Base-by-base conservation (phyloP, 495 filamentous ascomycete species). In the Patellaria atrata region DNA sequence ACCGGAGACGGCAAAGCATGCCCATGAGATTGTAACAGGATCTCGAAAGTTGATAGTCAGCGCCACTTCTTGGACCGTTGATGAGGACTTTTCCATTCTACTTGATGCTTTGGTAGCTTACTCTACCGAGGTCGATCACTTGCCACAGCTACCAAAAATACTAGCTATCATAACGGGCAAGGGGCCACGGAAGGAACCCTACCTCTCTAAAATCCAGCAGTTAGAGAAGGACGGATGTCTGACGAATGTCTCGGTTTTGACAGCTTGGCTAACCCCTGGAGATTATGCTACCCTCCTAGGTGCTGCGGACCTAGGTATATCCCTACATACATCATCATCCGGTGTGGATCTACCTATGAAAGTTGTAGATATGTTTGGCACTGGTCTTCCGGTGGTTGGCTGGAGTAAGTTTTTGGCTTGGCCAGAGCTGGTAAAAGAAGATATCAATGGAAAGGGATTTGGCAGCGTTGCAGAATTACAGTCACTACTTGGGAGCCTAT, bases 261-360 rank as follows among this genome's bases (percentile, higher is more conserved):
- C 84, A 0, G 75, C 83, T 2, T 99, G 87, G 76, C 64, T 96
- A 5, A 75, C 67, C 22, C 73, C 79, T 5, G 59, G 67, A 18
- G 83, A 93, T 50, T 99, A 99, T 54, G 87, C 89, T 1, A 65
- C 57, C 3, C 67, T 96, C 9, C 66, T 99, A n/a, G 83, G 75
- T 18, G 77, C 76, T 27, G 87, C 89, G 12, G 89, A 94, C 38
- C 55, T 96, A 8, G 89, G 89, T 2, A 70, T 99, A 12, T 89
- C 81, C 47, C 63, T 99, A 30, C 89, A 99, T 56, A 91, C 71
- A 35, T 91, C 82, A 43, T 86, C 78, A 45, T 92, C 82, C 27
- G 89, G 89, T 2, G 82, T 99, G 0, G 89, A 99, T 59, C 59
- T 99, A 15, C 89, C 89, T 0, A 99, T 99, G 89, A 99, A 99